Conservation (phyloP, 768 basidiomycete species). For the Mycena indigotica region DNA sequence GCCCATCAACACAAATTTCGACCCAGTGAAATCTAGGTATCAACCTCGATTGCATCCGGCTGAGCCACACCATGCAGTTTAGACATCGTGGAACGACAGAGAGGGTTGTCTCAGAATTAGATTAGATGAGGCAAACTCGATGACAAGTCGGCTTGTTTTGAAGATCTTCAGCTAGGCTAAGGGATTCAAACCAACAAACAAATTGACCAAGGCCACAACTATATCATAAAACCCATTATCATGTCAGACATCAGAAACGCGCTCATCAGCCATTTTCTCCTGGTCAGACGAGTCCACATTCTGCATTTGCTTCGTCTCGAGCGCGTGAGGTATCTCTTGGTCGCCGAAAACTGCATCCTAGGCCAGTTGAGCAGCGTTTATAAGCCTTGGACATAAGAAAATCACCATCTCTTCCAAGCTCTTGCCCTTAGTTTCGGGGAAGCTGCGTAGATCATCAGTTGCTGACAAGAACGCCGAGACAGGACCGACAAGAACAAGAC, state of each 20-base stretch:
- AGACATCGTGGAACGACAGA: no score
- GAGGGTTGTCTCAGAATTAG: no score
- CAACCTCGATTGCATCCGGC: no score
- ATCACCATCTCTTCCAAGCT: slow-evolving; percentile 22
- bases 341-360: slow-evolving; percentile 23
- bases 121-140: no score
- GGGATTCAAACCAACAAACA: no score
- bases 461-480: neutral
- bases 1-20: no score
- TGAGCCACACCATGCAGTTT: no score
- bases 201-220: no score
- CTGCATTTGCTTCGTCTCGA: slow-evolving; percentile 17
- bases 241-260: neutral
- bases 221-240: neutral
- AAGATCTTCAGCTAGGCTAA: no score
- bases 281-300: slow-evolving; percentile 7
- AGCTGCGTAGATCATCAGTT: neutral
- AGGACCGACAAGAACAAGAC: slow-evolving; percentile 20
- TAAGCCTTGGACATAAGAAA: neutral
- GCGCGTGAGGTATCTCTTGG: slow-evolving; percentile 21
- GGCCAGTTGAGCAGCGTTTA: neutral
- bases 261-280: neutral
- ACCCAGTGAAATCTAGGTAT: no score
- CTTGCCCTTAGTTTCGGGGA: slow-evolving; percentile 23
- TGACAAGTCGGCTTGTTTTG: no score